Evolutionary conservation across 768 basidiomycete species (phyloP).

Genomic region (Sarcodon aspratus): DNA sequence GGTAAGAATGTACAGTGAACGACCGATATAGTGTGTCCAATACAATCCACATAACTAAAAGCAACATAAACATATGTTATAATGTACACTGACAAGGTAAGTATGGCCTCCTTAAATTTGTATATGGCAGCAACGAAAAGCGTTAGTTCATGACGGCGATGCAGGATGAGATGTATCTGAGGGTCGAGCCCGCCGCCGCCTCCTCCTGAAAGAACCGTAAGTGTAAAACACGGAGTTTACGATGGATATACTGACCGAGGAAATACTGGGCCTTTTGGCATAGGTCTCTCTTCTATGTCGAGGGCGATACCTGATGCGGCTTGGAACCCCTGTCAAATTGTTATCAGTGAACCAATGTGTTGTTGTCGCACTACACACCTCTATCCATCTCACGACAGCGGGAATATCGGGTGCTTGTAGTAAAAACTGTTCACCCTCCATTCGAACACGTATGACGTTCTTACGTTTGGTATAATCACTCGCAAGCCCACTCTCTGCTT

Average conservation of each 20-base stretch:
- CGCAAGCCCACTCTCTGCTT: constrained; percentile 89
- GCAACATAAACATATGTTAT: too few species aligned
- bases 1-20: too few species aligned
- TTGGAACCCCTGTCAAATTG: constrained; percentile 60
- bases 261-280: constrained; percentile 86
- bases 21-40: too few species aligned
- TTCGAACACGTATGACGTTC: constrained; percentile 85
- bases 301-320: constrained; percentile 85
- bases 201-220: constrained; percentile 4
- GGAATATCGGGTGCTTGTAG: constrained; percentile 78
- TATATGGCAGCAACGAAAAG: too few species aligned
- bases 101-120: too few species aligned
- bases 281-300: constrained; percentile 83
- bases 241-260: constrained; percentile 44
- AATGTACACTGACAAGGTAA: too few species aligned
- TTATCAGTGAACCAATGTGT: constrained; percentile 2
- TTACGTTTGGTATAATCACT: constrained; percentile 90
- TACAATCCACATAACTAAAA: too few species aligned
- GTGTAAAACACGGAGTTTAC: neutral
- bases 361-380: constrained; percentile 37
- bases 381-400: constrained; percentile 91
- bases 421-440: constrained; percentile 96
- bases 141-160: too few species aligned
- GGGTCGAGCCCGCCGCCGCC: constrained; percentile 5
- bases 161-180: neutral